These are phyloP conservation scores for Ceratobasidium sp. DNA, from an alignment of 1,284 basidiomycete genomes.

Conservation along the genomic window DNA sequence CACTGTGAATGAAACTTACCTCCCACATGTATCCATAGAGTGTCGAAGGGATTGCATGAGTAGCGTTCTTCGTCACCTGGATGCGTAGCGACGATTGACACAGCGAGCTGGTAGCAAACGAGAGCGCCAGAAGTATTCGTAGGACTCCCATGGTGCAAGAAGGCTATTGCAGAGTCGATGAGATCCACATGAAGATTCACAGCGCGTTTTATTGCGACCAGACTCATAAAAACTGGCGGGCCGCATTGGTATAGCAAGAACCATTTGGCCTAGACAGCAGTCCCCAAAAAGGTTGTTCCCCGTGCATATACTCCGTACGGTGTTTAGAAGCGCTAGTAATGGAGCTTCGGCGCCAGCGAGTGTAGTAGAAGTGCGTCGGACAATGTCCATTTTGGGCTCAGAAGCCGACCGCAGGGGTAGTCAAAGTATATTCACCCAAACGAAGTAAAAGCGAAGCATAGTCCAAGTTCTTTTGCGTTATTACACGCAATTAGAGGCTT, in stretches of 20 bases:
- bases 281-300: conserved; percentile 23
- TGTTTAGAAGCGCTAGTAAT: background rate
- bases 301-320: background rate
- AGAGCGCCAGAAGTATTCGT: background rate
- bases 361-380: background rate
- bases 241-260: background rate
- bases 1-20: background rate
- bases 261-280: background rate
- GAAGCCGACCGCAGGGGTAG: background rate
- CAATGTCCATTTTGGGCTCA: conserved; percentile 9
- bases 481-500: background rate
- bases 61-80: conserved; percentile 38
- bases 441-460: background rate
- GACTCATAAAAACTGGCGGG: background rate
- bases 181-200: background rate
- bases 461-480: background rate
- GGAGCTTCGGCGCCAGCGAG: background rate
- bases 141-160: background rate
- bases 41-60: conserved; percentile 41
- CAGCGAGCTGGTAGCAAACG: conserved; percentile 17
- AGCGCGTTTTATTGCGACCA: conserved; percentile 9
- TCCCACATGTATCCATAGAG: conserved; percentile 46
- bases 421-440: background rate
- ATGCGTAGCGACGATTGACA: conserved; percentile 31
- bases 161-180: background rate